Conservation (phyloP, 495 filamentous ascomycete species). For the Penicillium simplicissimum region DNA sequence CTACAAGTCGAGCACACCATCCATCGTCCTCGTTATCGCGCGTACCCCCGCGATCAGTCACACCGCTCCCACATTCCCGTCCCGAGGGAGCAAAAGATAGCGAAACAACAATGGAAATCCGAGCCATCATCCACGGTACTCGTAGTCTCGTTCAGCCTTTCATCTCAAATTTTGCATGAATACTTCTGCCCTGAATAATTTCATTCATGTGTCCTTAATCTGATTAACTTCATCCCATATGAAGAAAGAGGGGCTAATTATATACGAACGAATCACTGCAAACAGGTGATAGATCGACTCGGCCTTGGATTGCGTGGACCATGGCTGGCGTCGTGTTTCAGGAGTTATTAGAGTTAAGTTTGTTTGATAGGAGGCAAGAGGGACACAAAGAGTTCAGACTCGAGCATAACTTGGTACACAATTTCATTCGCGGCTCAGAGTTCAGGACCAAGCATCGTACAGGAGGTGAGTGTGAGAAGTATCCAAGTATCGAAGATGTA, state of each 20-base stretch:
- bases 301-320: background rate
- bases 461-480: background rate
- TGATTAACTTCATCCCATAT: background rate
- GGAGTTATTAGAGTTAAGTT: background rate
- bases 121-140: constrained; percentile 27
- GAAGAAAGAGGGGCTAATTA: constrained; percentile 1
- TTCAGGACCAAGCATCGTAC: background rate
- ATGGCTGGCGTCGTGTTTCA: constrained; percentile 1
- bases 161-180: constrained; percentile 8
- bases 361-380: background rate
- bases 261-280: background rate
- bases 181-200: background rate
- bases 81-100: constrained; percentile 1
- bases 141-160: constrained; percentile 21
- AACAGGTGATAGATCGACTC: constrained; percentile 6
- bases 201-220: constrained; percentile 1
- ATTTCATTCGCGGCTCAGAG: constrained; percentile 3
- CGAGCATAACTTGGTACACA: background rate
- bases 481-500: background rate
- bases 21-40: background rate
- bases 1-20: background rate
- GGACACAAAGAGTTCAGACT: background rate
- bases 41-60: constrained; percentile 12
- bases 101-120: constrained; percentile 4
- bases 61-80: constrained; percentile 27